Conservation (phyloP, 1,284 basidiomycete species). For the Tylopilus orsonianus region DNA sequence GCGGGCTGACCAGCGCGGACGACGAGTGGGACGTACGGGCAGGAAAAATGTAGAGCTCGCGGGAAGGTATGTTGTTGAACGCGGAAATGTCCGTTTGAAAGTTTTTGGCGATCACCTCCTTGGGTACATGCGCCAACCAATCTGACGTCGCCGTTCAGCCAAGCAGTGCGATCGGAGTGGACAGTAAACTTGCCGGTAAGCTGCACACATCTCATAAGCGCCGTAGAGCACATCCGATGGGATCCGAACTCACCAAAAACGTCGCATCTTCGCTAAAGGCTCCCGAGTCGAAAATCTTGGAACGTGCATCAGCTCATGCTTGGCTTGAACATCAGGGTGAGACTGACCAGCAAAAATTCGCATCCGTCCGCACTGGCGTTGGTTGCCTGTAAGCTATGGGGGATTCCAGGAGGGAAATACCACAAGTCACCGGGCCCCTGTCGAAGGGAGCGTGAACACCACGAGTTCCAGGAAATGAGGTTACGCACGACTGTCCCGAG, state of each 20-base stretch:
- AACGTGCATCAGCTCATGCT: neutral
- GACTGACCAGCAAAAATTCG: conserved; percentile 49
- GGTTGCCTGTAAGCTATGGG: conserved; percentile 47
- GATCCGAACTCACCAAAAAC: conserved; percentile 39
- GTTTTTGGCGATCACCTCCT: conserved; percentile 53
- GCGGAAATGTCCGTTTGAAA: conserved; percentile 40
- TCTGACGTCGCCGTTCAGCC: conserved; percentile 27
- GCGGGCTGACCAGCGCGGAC: neutral
- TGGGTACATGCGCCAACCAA: conserved; percentile 50
- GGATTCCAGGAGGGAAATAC: conserved; percentile 53
- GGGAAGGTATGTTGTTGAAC: conserved; percentile 47
- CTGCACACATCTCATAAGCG: neutral
- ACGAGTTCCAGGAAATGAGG: neutral
- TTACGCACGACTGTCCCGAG: conserved; percentile 52
- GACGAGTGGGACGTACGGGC: conserved; percentile 29
- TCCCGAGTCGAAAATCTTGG: conserved; percentile 49
- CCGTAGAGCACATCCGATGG: neutral
- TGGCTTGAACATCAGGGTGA: neutral
- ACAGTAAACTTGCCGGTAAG: conserved; percentile 12
- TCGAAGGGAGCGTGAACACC: conserved; percentile 13
- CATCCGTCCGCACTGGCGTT: conserved; percentile 42
- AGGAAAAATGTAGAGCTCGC: conserved; percentile 55
- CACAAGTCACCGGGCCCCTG: conserved; percentile 45
- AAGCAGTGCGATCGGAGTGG: conserved; percentile 2
- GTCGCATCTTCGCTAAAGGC: conserved; percentile 53